phyloP scores from a whole-genome alignment of 2,329 filamentous ascomycete species.

The Scolecobasidium constrictum region DNA sequence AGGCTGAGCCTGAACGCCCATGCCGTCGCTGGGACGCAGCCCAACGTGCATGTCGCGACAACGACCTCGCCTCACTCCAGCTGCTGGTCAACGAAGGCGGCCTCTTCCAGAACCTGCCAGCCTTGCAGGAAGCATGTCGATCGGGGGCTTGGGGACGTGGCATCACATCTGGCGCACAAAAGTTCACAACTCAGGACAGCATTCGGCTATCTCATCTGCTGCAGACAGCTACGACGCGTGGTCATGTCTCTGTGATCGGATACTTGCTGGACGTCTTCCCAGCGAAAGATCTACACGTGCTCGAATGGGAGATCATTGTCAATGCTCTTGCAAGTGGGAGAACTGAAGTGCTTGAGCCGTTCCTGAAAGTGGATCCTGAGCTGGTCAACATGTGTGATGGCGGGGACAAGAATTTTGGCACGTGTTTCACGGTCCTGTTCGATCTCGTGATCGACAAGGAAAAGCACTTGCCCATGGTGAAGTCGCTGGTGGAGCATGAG shows the following conservation, averaged over 20 bases:
- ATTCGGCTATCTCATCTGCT: conserved; percentile 3
- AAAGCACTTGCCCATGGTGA: background rate
- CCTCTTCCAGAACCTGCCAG: conserved; percentile 1
- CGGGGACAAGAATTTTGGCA: conserved; percentile 1
- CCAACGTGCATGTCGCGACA: conserved; percentile 3
- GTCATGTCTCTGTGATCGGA: background rate
- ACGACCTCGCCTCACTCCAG: conserved; percentile 1
- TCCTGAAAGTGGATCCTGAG: conserved; percentile 3
- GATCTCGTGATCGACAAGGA: conserved; percentile 2
- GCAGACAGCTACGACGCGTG: background rate
- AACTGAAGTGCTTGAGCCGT: background rate
- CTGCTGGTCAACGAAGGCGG: background rate
- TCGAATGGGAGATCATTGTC: conserved; percentile 6
- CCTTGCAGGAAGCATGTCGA: conserved; percentile 1
- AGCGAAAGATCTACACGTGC: conserved; percentile 1
- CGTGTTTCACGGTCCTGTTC: conserved; percentile 1
- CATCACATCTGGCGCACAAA: background rate
- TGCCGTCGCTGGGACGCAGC: conserved; percentile 6
- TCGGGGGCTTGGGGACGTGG: conserved; percentile 6
- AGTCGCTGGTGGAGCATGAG: conserved; percentile 1
- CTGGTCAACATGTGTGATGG: conserved; percentile 1
- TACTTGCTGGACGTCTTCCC: conserved; percentile 5
- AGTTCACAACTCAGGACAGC: background rate
- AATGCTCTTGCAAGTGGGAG: conserved; percentile 3
- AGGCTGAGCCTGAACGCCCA: background rate